Conservation (phyloP, 768 basidiomycete genomes). For the Termitomyces bulborhizus region DNA sequence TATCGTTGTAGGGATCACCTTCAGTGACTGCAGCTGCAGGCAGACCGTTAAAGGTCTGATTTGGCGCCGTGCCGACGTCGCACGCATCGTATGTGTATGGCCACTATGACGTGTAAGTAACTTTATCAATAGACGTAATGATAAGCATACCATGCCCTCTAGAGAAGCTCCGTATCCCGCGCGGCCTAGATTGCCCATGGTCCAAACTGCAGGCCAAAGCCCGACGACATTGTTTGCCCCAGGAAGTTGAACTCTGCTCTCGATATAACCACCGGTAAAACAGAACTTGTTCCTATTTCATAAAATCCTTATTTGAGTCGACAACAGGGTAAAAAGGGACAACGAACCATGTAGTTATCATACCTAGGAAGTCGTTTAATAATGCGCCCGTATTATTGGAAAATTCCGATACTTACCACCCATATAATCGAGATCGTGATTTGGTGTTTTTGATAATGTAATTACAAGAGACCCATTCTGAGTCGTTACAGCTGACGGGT, state of each 20-base stretch:
- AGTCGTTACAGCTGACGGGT: slow-evolving; percentile 76
- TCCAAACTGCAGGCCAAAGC: slow-evolving; percentile 81
- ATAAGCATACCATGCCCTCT: slow-evolving; percentile 60
- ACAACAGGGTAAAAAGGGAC: not conserved
- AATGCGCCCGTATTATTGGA: slow-evolving; percentile 10
- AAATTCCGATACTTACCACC: slow-evolving; percentile 39
- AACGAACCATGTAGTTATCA: slow-evolving; percentile 35
- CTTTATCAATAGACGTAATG: not conserved
- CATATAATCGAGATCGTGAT: slow-evolving; percentile 66
- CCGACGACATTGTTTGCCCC: slow-evolving; percentile 60
- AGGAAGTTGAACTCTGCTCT: slow-evolving; percentile 57
- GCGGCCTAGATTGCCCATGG: slow-evolving; percentile 62
- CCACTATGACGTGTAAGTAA: slow-evolving; percentile 41
- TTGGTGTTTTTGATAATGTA: slow-evolving; percentile 55
- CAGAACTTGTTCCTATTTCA: slow-evolving; percentile 76
- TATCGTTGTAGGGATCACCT: slow-evolving; percentile 44
- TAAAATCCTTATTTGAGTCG: slow-evolving; percentile 21
- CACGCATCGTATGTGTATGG: slow-evolving; percentile 80
- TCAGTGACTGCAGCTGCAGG: slow-evolving; percentile 56
- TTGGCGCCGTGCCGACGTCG: slow-evolving; percentile 78
- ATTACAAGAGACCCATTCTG: slow-evolving; percentile 66
- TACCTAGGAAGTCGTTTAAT: slow-evolving; percentile 28
- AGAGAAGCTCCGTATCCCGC: slow-evolving; percentile 83
- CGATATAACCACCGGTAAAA: slow-evolving; percentile 79
- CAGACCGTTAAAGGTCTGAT: slow-evolving; percentile 69